Conservation (phyloP, 2,329 filamentous ascomycete species). For the Chaetothyriales sp. region DNA sequence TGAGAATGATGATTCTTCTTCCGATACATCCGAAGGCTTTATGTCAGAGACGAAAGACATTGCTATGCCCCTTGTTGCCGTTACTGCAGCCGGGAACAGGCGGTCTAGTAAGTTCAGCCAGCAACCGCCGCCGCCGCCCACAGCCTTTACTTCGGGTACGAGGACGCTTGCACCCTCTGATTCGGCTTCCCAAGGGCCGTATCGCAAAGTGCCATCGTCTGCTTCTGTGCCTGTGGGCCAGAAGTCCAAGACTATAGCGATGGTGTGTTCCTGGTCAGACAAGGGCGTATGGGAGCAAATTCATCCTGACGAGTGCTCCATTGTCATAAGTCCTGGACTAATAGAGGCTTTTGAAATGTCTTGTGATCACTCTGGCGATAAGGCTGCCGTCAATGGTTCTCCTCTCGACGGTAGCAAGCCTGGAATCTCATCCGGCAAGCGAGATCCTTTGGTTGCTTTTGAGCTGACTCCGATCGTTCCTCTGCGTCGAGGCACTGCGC, state of each 20-base stretch:
- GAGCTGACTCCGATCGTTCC: conserved; percentile 85
- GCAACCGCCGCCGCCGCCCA: conserved; percentile 21
- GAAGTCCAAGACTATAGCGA: conserved; percentile 42
- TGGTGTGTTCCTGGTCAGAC: conserved; percentile 49
- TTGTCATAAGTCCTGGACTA: conserved; percentile 48
- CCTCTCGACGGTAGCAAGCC: conserved; percentile 2
- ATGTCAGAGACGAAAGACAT: conserved; percentile 36
- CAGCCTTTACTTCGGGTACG: conserved; percentile 24
- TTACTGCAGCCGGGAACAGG: conserved; percentile 24
- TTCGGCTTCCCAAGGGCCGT: conserved; percentile 63
- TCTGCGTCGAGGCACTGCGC: conserved; percentile 73
- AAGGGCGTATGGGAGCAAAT: conserved; percentile 47
- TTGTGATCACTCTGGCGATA: conserved; percentile 27
- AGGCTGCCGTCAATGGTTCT: conserved; percentile 12
- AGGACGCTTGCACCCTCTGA: conserved; percentile 62
- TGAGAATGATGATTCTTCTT: conserved; percentile 32
- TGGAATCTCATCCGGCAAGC: conserved; percentile 14
- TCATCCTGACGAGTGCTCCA: conserved; percentile 46
- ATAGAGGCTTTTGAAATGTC: conserved; percentile 48
- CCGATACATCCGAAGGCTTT: conserved; percentile 38
- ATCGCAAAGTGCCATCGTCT: conserved; percentile 35
- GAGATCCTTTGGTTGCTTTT: conserved; percentile 48
- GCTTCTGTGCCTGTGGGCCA: conserved; percentile 26
- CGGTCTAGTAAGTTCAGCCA: conserved; percentile 25
- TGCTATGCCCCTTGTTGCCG: conserved; percentile 22